A percentile compares a stretch with the other conserved stretches of the same genome.
These are phyloP conservation scores for Coniochaeta pulveracea DNA, from an alignment of 2,329 filamentous ascomycete genomes.

Conservation along the genomic window DNA sequence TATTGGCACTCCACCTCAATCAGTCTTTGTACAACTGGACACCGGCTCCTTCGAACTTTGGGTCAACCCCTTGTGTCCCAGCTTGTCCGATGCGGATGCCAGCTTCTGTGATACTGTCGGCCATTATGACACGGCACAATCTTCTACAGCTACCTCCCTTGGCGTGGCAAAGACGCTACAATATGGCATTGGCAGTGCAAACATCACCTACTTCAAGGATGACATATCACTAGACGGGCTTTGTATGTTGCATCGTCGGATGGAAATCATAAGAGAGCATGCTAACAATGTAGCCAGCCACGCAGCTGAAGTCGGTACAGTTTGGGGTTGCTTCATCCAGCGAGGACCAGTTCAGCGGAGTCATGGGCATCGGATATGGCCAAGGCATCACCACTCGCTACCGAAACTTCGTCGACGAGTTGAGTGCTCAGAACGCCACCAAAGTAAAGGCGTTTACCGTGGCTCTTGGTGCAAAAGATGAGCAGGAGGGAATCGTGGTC, in stretches of 20 bases:
- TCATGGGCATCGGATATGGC: slow-evolving; percentile 67
- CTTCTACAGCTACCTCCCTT: slow-evolving; percentile 24
- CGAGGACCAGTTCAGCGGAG: slow-evolving; percentile 39
- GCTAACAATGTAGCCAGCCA: slow-evolving; percentile 14
- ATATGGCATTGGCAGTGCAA: slow-evolving; percentile 40
- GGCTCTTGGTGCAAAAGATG: slow-evolving; percentile 51
- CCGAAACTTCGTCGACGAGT: slow-evolving; percentile 39
- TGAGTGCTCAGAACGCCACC: slow-evolving; percentile 40
- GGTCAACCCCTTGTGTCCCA: slow-evolving; percentile 49
- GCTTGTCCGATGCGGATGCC: slow-evolving; percentile 27
- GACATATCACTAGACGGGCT: slow-evolving; percentile 1
- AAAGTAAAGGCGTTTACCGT: slow-evolving; percentile 54
- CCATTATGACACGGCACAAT: slow-evolving; percentile 28
- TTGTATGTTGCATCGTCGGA: background rate
- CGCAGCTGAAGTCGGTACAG: slow-evolving; percentile 39
- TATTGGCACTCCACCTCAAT: slow-evolving; percentile 42
- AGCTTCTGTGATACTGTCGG: slow-evolving; percentile 34
- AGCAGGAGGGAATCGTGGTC: slow-evolving; percentile 50
- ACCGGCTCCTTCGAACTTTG: slow-evolving; percentile 50
- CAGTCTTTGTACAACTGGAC: slow-evolving; percentile 43
- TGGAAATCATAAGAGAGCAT: too few species aligned
- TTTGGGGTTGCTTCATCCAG: slow-evolving; percentile 50
- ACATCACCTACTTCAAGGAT: slow-evolving; percentile 20
- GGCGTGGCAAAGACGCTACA: slow-evolving; percentile 26
- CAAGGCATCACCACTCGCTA: slow-evolving; percentile 32